Evolutionary conservation across 257 asterid genomes (phyloP).

Genomic region (Rauvolfia tetraphylla): DNA sequence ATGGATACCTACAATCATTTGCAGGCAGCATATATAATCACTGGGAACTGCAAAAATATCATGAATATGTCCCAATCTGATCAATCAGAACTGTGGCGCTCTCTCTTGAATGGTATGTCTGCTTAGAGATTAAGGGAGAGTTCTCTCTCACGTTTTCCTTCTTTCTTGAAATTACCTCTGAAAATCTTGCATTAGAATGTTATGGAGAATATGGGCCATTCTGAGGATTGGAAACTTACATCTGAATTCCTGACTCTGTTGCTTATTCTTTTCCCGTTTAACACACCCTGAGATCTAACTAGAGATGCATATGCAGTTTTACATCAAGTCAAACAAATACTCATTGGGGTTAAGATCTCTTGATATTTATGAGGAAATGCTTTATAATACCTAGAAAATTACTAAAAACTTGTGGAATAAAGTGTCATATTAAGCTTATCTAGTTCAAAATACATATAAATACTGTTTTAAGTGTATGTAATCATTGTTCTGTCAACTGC

Average conservation of each 20-base stretch:
- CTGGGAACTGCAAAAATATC: slow-evolving; percentile 90
- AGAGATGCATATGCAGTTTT: not conserved
- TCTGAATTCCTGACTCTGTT: not conserved
- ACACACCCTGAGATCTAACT: not conserved
- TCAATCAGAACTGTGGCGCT: slow-evolving; percentile 89
- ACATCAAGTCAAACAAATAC: not conserved
- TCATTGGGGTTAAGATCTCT: not conserved
- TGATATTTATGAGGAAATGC: not conserved
- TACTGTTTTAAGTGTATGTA: not conserved
- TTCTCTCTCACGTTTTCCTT: not conserved
- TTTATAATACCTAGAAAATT: not conserved
- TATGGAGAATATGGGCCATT: not conserved
- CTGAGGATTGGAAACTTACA: not conserved
- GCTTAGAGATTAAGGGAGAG: not conserved
- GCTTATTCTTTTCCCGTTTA: no score
- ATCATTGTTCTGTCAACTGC: not conserved
- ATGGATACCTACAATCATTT: slow-evolving; percentile 14
- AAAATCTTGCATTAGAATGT: not conserved
- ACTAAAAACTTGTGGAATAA: not conserved
- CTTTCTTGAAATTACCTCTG: not conserved
- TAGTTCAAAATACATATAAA: not conserved
- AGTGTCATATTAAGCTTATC: not conserved
- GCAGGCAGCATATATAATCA: slow-evolving; percentile 92
- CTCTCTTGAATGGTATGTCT: slow-evolving; percentile 68
- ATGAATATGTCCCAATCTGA: slow-evolving; percentile 97